Percentiles rank a stretch among this genome's conserved stretches.
phyloP scores from a whole-genome alignment of 768 basidiomycete genomes.

The Boletus rufocinnamomeus region DNA sequence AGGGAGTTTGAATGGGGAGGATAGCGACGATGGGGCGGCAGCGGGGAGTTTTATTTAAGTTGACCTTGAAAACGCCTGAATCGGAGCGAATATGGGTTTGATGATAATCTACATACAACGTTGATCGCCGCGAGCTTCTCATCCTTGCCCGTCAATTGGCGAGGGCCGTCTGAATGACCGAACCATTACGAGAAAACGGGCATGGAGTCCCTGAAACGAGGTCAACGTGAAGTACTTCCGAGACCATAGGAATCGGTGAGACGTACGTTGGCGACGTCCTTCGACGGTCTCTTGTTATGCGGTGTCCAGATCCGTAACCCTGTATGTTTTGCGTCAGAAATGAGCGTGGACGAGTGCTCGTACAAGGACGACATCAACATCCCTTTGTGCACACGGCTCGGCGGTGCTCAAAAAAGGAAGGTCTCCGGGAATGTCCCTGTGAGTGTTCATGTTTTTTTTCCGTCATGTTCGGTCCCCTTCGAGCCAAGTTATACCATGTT shows the following conservation, averaged over 20 bases:
- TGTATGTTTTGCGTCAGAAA: constrained; percentile 12
- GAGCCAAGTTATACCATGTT: neutral
- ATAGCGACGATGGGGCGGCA: constrained; percentile 9
- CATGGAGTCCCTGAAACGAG: constrained; percentile 32
- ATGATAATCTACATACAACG: constrained; percentile 39
- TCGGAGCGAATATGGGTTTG: constrained; percentile 37
- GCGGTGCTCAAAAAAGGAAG: constrained; percentile 9
- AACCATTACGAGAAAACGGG: constrained; percentile 37
- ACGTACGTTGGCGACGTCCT: constrained; percentile 13
- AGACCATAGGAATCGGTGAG: constrained; percentile 3
- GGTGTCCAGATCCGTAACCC: constrained; percentile 4
- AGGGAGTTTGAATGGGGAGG: constrained; percentile 8
- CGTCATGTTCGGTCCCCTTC: too few relatives aligned
- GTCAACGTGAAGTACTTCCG: constrained; percentile 18
- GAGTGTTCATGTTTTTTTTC: neutral
- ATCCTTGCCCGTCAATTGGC: constrained; percentile 31
- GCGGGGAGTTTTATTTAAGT: constrained; percentile 30
- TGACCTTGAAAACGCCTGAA: constrained; percentile 25
- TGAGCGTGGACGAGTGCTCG: neutral
- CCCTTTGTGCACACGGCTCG: neutral
- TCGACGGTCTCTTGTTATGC: constrained; percentile 13
- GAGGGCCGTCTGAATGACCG: constrained; percentile 35
- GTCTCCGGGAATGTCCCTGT: neutral
- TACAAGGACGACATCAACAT: neutral
- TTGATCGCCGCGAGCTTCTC: constrained; percentile 41